phyloP scores from a whole-genome alignment of 176 grass and related monocot genomes.

The Paspalum vaginatum region DNA sequence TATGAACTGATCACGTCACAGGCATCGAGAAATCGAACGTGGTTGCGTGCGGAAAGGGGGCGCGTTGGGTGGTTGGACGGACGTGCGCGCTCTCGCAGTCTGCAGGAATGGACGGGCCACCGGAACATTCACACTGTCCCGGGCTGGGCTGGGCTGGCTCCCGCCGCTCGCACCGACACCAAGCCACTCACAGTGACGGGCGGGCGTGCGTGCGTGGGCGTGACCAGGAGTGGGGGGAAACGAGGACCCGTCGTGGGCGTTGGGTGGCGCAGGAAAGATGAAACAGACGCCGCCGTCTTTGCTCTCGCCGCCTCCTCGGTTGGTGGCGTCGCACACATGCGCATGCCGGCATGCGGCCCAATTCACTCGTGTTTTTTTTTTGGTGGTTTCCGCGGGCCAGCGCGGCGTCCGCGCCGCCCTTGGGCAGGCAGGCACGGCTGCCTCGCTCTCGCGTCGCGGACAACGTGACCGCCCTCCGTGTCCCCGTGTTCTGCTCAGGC shows the following conservation, averaged over 20 bases:
- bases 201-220: no score
- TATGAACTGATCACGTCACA: neutral
- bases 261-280: neutral
- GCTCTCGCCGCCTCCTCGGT: neutral
- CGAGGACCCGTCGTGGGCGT: neutral
- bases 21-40: neutral
- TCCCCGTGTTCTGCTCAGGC: neutral
- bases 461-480: neutral
- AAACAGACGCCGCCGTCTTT: slow-evolving; percentile 22
- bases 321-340: neutral
- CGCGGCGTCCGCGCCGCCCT: no score
- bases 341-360: no score
- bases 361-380: slow-evolving; percentile 17
- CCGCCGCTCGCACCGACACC: slow-evolving; percentile 32
- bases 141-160: neutral
- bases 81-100: neutral
- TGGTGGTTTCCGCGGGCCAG: neutral
- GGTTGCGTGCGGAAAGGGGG: neutral
- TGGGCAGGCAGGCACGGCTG: no score
- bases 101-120: slow-evolving; percentile 12
- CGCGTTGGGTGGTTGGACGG: neutral
- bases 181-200: neutral
- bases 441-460: no score
- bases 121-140: neutral
- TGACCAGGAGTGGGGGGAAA: no score